These are phyloP conservation scores for Linaria vulgaris DNA, from an alignment of 257 asterid species.

Conservation along the genomic window DNA sequence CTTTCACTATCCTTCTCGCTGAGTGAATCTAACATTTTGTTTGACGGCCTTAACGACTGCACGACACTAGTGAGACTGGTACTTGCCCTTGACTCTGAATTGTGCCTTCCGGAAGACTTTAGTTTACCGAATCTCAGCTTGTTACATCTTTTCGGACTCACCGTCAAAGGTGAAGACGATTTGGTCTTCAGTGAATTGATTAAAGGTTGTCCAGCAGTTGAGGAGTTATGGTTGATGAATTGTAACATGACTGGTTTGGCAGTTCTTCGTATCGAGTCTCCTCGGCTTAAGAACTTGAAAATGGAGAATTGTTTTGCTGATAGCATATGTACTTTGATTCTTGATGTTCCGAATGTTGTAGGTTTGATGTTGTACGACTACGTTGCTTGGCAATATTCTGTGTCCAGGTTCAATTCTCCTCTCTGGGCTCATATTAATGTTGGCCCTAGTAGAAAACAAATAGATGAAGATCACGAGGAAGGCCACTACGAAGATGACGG, in stretches of 20 bases:
- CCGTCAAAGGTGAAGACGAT: background rate
- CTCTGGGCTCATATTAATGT: slow-evolving; percentile 9
- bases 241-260: background rate
- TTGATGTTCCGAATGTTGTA: slow-evolving; percentile 4
- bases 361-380: background rate
- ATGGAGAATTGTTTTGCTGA: background rate
- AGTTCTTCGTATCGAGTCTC: background rate
- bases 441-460: background rate
- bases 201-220: background rate
- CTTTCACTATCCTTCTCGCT: background rate
- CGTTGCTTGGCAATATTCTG: background rate
- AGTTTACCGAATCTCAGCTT: background rate
- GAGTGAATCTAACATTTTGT: background rate
- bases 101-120: background rate
- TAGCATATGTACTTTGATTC: background rate
- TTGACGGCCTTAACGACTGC: background rate
- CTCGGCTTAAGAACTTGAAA: background rate
- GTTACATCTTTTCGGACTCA: background rate
- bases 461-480: background rate
- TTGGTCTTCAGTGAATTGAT: background rate
- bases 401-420: background rate
- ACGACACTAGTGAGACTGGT: background rate
- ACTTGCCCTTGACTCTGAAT: background rate
- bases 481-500: background rate
- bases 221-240: background rate